Percentiles rank a stretch among this genome's conserved stretches.
Evolutionary conservation across 2,329 filamentous ascomycete species (phyloP).

Genomic region (Clonostachys rhizophaga): DNA sequence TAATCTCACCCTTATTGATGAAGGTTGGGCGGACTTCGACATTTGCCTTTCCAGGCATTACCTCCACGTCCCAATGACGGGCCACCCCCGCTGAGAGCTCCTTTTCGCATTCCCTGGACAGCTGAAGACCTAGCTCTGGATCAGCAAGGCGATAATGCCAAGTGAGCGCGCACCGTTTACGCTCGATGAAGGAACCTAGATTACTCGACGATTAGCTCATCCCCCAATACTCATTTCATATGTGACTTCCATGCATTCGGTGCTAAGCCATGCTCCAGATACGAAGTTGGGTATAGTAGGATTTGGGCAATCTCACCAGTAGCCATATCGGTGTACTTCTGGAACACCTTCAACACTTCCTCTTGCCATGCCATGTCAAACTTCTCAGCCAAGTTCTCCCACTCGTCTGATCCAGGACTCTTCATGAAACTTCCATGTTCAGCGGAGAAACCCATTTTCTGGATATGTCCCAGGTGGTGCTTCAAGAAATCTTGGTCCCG

Average conservation of each 20-base stretch:
- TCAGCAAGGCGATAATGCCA: conserved; percentile 97
- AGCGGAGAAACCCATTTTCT: conserved; percentile 85
- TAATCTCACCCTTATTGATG: conserved; percentile 97
- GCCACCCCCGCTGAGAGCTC: conserved; percentile 73
- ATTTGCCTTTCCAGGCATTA: conserved; percentile 96
- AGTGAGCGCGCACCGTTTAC: conserved; percentile 88
- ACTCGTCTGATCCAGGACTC: conserved; percentile 68
- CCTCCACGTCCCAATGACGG: conserved; percentile 84
- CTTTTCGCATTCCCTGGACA: conserved; percentile 76
- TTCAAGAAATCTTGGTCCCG: conserved; percentile 88
- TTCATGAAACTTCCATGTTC: conserved; percentile 97
- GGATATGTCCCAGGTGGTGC: conserved; percentile 88
- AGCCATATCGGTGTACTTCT: conserved; percentile 82
- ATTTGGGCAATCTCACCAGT: conserved; percentile 52
- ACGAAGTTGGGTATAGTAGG: neutral
- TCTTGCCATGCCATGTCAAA: conserved; percentile 91
- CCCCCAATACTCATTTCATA: too few relatives aligned
- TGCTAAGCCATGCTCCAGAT: neutral
- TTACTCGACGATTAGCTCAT: too few relatives aligned
- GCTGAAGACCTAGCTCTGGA: conserved; percentile 75
- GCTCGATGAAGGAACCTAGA: conserved; percentile 82
- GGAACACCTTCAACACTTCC: conserved; percentile 79
- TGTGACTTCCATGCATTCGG: too few relatives aligned
- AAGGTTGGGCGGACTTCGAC: conserved; percentile 94
- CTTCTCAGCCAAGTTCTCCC: conserved; percentile 84